phyloP scores from a whole-genome alignment of 495 filamentous ascomycete genomes.

The Penicillium goetzii region DNA sequence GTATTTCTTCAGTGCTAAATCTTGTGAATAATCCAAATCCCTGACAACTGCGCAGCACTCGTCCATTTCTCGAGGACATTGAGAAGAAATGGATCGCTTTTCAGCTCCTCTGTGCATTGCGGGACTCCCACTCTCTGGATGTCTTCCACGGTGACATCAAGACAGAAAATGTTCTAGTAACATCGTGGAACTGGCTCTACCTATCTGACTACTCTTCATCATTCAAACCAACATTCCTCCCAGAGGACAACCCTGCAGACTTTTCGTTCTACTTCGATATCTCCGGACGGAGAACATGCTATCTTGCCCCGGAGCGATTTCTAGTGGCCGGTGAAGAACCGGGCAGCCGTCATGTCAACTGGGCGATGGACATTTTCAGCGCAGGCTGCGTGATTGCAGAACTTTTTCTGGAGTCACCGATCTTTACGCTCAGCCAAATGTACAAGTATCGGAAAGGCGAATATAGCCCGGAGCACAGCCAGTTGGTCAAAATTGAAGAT shows the following conservation, averaged over 20 bases:
- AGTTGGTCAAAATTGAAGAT: constrained; percentile 86
- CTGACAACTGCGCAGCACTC: constrained; percentile 63
- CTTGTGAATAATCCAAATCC: constrained; percentile 2
- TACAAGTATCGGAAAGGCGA: constrained; percentile 92
- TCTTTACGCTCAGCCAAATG: constrained; percentile 90
- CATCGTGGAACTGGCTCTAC: constrained; percentile 99
- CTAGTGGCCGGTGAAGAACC: constrained; percentile 67
- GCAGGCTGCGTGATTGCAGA: constrained; percentile 97
- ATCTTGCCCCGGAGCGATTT: constrained; percentile 94
- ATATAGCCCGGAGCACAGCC: constrained; percentile 81
- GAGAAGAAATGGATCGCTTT: constrained; percentile 99
- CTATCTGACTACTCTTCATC: constrained; percentile 93
- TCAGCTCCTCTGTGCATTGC: constrained; percentile 88
- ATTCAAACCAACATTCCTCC: constrained; percentile 93
- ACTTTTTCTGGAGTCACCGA: constrained; percentile 91
- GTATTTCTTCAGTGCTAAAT: constrained; percentile 37
- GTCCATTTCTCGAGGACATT: constrained; percentile 95
- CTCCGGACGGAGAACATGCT: constrained; percentile 90
- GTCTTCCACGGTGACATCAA: constrained; percentile 99
- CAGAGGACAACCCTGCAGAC: constrained; percentile 95
- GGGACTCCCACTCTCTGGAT: constrained; percentile 89
- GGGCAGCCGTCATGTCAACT: constrained; percentile 68
- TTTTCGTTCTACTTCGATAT: constrained; percentile 98
- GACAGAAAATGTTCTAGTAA: constrained; percentile 93
- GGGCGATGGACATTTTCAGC: constrained; percentile 99